phyloP scores from a whole-genome alignment of 1,284 basidiomycete genomes.

The Dichomitus squalens region DNA sequence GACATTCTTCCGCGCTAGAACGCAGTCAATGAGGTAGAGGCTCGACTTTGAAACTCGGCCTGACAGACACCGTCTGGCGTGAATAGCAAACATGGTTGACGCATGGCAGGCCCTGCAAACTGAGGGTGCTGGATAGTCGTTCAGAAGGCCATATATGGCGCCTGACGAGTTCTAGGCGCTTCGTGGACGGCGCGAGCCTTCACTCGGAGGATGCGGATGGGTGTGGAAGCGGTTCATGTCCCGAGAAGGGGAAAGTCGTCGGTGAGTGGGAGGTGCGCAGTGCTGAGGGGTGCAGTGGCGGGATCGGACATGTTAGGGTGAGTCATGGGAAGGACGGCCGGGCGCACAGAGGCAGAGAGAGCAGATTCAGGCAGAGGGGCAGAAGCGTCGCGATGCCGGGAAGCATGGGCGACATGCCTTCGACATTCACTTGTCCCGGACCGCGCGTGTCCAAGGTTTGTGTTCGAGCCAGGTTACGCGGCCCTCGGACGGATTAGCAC shows the following conservation, averaged over 20 bases:
- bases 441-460: constrained; percentile 19
- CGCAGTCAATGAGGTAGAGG: not conserved
- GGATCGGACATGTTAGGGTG: constrained; percentile 22
- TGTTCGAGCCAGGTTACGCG: constrained; percentile 14
- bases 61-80: not conserved
- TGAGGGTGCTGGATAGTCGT: constrained; percentile 4
- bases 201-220: not conserved
- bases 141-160: not conserved
- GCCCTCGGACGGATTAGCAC: constrained; percentile 18
- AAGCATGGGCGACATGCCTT: constrained; percentile 20
- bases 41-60: not conserved
- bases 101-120: not conserved
- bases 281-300: constrained; percentile 1
- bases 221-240: constrained; percentile 5
- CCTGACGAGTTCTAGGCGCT: not conserved
- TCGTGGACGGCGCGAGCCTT: not conserved
- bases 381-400: constrained; percentile 17
- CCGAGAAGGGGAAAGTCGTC: not conserved
- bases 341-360: constrained; percentile 12
- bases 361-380: constrained; percentile 19
- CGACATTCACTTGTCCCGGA: constrained; percentile 19
- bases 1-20: constrained; percentile 5
- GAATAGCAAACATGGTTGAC: not conserved
- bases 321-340: constrained; percentile 17
- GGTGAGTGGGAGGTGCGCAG: constrained; percentile 3